These are phyloP conservation scores for Dichotomocladium elegans DNA, from an alignment of 371 early-diverging fungal species.

Conservation along the genomic window DNA sequence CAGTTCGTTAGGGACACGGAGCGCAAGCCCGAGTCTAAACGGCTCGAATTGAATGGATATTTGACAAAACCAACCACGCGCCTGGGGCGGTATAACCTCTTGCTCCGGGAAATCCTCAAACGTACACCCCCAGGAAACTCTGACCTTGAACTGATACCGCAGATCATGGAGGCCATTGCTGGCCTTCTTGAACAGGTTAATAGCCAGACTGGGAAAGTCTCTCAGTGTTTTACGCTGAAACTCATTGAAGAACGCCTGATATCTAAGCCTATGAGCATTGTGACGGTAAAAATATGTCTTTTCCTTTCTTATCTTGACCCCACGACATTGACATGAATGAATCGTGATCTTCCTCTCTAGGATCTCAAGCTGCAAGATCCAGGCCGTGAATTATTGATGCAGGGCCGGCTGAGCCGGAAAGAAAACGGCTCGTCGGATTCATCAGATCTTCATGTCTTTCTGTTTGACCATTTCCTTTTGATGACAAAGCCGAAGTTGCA, in stretches of 20 bases:
- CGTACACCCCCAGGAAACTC: slow-evolving; percentile 74
- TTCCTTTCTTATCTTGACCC: neutral
- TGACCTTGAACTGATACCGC: slow-evolving; percentile 61
- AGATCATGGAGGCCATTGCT: slow-evolving; percentile 64
- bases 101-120: slow-evolving; percentile 79
- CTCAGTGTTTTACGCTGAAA: slow-evolving; percentile 69
- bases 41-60: slow-evolving; percentile 77
- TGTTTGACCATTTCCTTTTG: slow-evolving; percentile 87
- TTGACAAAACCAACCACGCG: slow-evolving; percentile 82
- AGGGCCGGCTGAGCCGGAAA: slow-evolving; percentile 72
- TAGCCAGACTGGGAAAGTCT: slow-evolving; percentile 77
- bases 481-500: slow-evolving; percentile 61
- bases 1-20: slow-evolving; percentile 67
- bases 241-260: slow-evolving; percentile 22
- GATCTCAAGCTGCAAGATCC: slow-evolving; percentile 70
- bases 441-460: slow-evolving; percentile 68
- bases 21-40: slow-evolving; percentile 72
- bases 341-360: slow-evolving; percentile 43
- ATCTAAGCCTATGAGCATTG: slow-evolving; percentile 19
- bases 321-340: neutral
- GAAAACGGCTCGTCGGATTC: slow-evolving; percentile 57
- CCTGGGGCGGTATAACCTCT: slow-evolving; percentile 82
- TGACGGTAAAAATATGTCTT: slow-evolving; percentile 29
- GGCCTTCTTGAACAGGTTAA: slow-evolving; percentile 75
- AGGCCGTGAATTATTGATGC: slow-evolving; percentile 69